Conservation (phyloP, 495 filamentous ascomycete genomes). For the Hypoxylon perforatum region DNA sequence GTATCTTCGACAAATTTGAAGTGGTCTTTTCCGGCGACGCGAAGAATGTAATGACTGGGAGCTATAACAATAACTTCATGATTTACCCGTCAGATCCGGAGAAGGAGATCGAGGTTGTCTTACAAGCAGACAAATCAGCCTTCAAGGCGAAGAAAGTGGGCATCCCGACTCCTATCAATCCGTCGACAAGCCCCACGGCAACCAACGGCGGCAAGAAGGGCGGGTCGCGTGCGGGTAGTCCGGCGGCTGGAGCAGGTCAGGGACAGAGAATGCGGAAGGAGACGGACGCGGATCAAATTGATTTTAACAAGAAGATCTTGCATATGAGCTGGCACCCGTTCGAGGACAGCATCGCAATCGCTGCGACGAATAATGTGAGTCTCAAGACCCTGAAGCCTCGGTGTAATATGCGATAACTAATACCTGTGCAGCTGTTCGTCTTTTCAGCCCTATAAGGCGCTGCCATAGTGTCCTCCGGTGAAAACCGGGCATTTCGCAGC, state of each 20-base stretch:
- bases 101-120: slow-evolving; percentile 95
- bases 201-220: slow-evolving; percentile 81
- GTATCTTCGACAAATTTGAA: slow-evolving; percentile 99
- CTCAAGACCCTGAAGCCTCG: background rate
- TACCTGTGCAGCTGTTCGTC: slow-evolving; percentile 81
- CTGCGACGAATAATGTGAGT: slow-evolving; percentile 98
- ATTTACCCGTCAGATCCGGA: slow-evolving; percentile 97
- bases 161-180: slow-evolving; percentile 95
- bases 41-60: slow-evolving; percentile 99
- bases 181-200: slow-evolving; percentile 73
- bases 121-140: slow-evolving; percentile 97
- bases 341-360: slow-evolving; percentile 99
- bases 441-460: slow-evolving; percentile 89
- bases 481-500: slow-evolving; percentile 29
- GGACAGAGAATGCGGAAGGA: slow-evolving; percentile 98
- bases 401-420: slow-evolving; percentile 33
- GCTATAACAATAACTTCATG: slow-evolving; percentile 99
- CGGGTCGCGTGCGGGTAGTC: slow-evolving; percentile 86
- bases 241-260: slow-evolving; percentile 81
- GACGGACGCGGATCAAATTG: slow-evolving; percentile 98
- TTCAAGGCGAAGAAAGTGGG: slow-evolving; percentile 99
- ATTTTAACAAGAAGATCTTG: slow-evolving; percentile 99
- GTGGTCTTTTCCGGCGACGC: slow-evolving; percentile 98
- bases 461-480: slow-evolving; percentile 17
- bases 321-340: slow-evolving; percentile 99